Conservation (phyloP, 352 stramenopile genomes). For the Phytophthora fragariaefolia region DNA sequence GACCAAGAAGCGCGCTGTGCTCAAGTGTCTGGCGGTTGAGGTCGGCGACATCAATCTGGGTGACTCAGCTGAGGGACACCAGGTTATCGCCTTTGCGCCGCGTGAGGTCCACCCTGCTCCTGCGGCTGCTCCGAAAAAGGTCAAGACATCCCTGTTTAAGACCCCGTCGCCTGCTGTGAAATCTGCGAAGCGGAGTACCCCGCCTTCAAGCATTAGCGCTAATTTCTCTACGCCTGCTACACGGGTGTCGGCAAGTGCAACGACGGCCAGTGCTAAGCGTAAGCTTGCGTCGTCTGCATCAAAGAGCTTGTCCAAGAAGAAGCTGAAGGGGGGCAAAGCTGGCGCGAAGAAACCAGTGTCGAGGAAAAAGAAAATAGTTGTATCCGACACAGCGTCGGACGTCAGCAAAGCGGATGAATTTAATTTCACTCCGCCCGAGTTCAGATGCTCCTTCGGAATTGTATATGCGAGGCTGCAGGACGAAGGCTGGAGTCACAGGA, state of each 20-base stretch:
- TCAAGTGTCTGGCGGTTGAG: conserved; percentile 65
- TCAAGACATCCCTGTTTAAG: conserved; percentile 42
- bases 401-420: conserved; percentile 41
- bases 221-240: conserved; percentile 41
- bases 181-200: conserved; percentile 31
- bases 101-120: conserved; percentile 23
- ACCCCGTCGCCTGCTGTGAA: conserved; percentile 53
- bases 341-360: conserved; percentile 31
- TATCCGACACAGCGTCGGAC: conserved; percentile 10
- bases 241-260: conserved; percentile 17
- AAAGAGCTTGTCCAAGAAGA: conserved; percentile 30
- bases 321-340: conserved; percentile 37
- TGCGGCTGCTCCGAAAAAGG: conserved; percentile 32
- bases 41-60: conserved; percentile 64
- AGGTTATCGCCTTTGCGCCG: conserved; percentile 62
- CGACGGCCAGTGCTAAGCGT: conserved; percentile 31
- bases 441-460: conserved; percentile 72
- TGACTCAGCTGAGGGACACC: conserved; percentile 68
- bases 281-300: conserved; percentile 35
- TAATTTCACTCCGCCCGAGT: conserved; percentile 61
- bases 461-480: conserved; percentile 69
- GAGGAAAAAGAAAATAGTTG: conserved; percentile 36
- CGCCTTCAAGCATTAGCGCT: conserved; percentile 18
- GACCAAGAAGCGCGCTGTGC: conserved; percentile 72
- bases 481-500: conserved; percentile 63